Evolutionary conservation across 768 basidiomycete species (phyloP).

Genomic region (Boletus eberwhitei): DNA sequence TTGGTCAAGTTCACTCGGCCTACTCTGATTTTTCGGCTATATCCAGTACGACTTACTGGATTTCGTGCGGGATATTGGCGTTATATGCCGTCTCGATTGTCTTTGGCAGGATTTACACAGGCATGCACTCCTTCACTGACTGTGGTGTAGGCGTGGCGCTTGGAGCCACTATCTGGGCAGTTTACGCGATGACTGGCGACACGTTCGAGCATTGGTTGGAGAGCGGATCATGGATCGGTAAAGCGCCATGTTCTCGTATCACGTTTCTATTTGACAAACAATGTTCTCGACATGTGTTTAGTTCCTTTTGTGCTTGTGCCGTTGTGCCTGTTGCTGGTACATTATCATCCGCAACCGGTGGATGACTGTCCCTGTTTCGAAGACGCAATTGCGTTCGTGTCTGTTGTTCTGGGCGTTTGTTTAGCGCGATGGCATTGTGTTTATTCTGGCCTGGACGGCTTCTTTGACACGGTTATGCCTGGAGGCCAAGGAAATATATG

Average conservation of each 20-base stretch:
- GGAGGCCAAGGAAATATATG: slow-evolving; percentile 47
- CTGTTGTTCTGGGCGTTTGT: slow-evolving; percentile 73
- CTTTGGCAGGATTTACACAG: slow-evolving; percentile 78
- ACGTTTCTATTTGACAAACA: slow-evolving; percentile 11
- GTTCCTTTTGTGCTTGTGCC: slow-evolving; percentile 63
- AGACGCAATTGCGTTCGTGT: slow-evolving; percentile 91
- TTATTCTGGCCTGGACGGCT: slow-evolving; percentile 40
- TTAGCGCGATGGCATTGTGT: slow-evolving; percentile 63
- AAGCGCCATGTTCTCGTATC: slow-evolving; percentile 15
- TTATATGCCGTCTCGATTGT: slow-evolving; percentile 71
- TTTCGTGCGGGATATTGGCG: slow-evolving; percentile 42
- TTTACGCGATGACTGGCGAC: slow-evolving; percentile 35
- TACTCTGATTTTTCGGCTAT: slow-evolving; percentile 38
- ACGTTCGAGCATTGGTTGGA: slow-evolving; percentile 43
- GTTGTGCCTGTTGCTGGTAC: slow-evolving; percentile 69
- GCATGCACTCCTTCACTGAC: slow-evolving; percentile 86
- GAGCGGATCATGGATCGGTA: slow-evolving; percentile 36
- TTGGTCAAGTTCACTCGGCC: slow-evolving; percentile 53
- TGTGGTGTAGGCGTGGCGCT: slow-evolving; percentile 60
- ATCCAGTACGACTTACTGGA: slow-evolving; percentile 43
- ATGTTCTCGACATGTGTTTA: slow-evolving; percentile 8
- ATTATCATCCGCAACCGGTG: slow-evolving; percentile 89
- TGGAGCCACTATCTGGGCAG: slow-evolving; percentile 63
- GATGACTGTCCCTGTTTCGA: slow-evolving; percentile 99
- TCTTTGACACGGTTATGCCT: slow-evolving; percentile 46